Evolutionary conservation across 2,329 filamentous ascomycete species (phyloP).

Genomic region (Colletotrichum sp.): DNA sequence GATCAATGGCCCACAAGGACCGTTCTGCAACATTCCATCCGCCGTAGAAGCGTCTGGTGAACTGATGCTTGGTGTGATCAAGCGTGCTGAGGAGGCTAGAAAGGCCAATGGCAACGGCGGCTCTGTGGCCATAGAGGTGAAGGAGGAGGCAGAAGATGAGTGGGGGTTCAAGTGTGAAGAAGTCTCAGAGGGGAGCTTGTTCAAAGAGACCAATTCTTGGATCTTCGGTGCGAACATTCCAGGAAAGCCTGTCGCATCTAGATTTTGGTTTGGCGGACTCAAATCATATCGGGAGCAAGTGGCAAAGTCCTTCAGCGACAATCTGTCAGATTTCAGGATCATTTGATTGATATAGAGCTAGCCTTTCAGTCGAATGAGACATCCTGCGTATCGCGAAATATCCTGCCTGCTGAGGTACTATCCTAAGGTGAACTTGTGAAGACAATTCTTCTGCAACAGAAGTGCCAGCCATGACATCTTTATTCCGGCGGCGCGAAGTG

Average conservation of each 20-base stretch:
- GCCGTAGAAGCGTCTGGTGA: neutral
- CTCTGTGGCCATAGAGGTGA: neutral
- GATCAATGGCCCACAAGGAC: neutral
- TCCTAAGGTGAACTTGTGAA: neutral
- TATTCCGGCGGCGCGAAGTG: neutral
- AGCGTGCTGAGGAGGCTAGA: neutral
- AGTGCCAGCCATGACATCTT: neutral
- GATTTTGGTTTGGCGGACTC: neutral
- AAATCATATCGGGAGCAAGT: neutral
- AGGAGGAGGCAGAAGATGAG: neutral
- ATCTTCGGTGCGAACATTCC: neutral
- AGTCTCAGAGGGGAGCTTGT: neutral
- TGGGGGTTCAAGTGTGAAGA: neutral
- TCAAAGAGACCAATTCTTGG: neutral
- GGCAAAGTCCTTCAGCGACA: neutral
- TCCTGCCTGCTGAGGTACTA: neutral
- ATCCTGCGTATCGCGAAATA: neutral
- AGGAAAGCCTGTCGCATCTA: neutral
- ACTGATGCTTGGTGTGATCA: neutral
- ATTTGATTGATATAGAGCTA: neutral
- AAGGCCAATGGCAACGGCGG: neutral
- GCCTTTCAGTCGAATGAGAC: neutral
- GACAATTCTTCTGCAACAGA: neutral
- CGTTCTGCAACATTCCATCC: neutral
- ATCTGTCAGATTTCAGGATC: neutral